Base-by-base conservation (phyloP, 257 asterid species). In the Henckelia pumila region DNA sequence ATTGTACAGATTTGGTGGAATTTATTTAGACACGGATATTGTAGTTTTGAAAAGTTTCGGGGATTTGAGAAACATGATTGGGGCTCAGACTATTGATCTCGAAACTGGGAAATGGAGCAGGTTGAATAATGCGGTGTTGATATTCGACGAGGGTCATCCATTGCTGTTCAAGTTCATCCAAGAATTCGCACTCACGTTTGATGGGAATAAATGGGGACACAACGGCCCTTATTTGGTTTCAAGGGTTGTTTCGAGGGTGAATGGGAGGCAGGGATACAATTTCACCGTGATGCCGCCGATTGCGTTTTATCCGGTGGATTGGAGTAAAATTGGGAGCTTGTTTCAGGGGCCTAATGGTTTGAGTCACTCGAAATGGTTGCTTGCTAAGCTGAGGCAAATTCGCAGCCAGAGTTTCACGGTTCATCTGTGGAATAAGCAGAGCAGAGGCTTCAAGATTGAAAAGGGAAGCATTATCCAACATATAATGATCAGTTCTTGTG, bases 131-230 rank as follows among this genome's bases (percentile, higher is more conserved):
- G 96, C 95, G 22, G 97, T 94, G 68, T 83, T 94, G 97, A 72
- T 94, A 50, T 94, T 94, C 57, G 95, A 94, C 58, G 72, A 84
- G 70, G 86, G 84, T 2, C 99, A 93, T 74, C 96, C 95, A 0
- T 64, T 90, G 64, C 72, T 93, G 4, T 88, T 61, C 87, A 86
- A 93, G 80, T 93, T 93, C 57, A 93, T 90, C 23, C 84, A 93
- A 64, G 99, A 93, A 73, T 93, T 90, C 61, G 96, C 97, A 0
- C 89, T 82, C 14, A 93, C 99, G 0, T 93, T 90, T 59, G 96
- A 91, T 78, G 99, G 99, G 68, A 90, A 83, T 7, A 94, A 91
- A 71, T 94, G 97, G 99, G 99, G 99, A 4, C 97, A 90, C 71
- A 94, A 94, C 59, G 99, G 99, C 8, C 99, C 97, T 64, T 94